phyloP scores from a whole-genome alignment of 1,284 basidiomycete species.

The Phlebopus sp. region DNA sequence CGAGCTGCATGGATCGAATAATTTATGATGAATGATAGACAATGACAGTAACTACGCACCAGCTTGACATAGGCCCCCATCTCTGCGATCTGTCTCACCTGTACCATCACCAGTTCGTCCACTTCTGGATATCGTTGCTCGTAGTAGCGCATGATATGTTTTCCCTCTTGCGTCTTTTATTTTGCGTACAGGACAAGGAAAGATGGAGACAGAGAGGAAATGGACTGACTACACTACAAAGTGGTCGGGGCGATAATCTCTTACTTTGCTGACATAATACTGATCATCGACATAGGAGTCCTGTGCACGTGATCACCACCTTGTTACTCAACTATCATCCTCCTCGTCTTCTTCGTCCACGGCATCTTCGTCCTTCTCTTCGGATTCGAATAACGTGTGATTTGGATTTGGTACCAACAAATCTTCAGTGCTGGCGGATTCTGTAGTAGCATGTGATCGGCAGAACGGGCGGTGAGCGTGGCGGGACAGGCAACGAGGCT shows the following conservation, averaged over 20 bases:
- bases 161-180: too few relatives aligned
- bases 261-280: background rate
- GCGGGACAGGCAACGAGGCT: background rate
- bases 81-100: conserved; percentile 98
- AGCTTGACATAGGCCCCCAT: conserved; percentile 99
- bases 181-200: too few relatives aligned
- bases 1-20: conserved; percentile 58
- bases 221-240: too few relatives aligned
- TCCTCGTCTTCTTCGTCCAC: conserved; percentile 12
- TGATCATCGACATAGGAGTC: background rate
- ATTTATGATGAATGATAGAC: background rate
- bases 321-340: background rate
- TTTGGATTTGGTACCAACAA: conserved; percentile 33
- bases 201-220: too few relatives aligned
- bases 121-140: conserved; percentile 83
- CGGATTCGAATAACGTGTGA: conserved; percentile 10
- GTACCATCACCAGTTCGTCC: conserved; percentile 98
- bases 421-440: conserved; percentile 21
- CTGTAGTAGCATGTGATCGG: conserved; percentile 13
- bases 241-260: background rate
- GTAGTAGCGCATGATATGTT: conserved; percentile 69
- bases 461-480: too few relatives aligned
- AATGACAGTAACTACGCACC: conserved; percentile 47
- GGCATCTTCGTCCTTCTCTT: conserved; percentile 8
- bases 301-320: background rate